phyloP scores from a whole-genome alignment of 148 eudicot genomes.

The Rhododendron henanense region DNA sequence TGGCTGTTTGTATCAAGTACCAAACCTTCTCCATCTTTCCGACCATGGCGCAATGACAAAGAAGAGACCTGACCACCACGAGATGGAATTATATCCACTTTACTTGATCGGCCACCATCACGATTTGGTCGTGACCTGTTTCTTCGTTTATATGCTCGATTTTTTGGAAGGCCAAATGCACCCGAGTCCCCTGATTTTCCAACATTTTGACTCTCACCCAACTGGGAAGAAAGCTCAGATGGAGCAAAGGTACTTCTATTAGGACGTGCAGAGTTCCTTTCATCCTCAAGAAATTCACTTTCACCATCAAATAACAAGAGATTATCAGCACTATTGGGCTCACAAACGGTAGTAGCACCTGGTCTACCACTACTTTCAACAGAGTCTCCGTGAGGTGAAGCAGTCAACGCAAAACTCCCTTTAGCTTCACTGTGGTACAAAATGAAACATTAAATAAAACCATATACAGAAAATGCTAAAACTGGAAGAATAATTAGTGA shows the following conservation, averaged over 20 bases:
- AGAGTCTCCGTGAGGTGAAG: constrained; percentile 94
- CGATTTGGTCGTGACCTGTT: constrained; percentile 68
- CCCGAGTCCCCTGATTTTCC: constrained; percentile 62
- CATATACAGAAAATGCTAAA: neutral
- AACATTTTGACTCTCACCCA: constrained; percentile 42
- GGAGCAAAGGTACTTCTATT: constrained; percentile 40
- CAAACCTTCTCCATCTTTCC: constrained; percentile 27
- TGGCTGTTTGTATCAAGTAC: constrained; percentile 21
- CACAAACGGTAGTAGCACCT: constrained; percentile 53
- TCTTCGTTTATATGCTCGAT: constrained; percentile 80
- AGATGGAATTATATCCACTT: constrained; percentile 43
- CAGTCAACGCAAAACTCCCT: constrained; percentile 80
- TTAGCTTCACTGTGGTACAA: constrained; percentile 71
- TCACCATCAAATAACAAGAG: constrained; percentile 75
- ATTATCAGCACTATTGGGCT: constrained; percentile 96
- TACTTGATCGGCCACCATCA: constrained; percentile 69
- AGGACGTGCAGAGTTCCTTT: constrained; percentile 38
- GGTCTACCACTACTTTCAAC: constrained; percentile 94
- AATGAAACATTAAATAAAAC: constrained; percentile 5
- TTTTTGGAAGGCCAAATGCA: constrained; percentile 58
- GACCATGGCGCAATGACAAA: constrained; percentile 6
- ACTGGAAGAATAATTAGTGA: neutral
- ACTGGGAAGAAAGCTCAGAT: constrained; percentile 61
- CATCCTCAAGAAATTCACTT: constrained; percentile 53
- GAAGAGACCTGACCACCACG: constrained; percentile 25